Conservation (phyloP, 768 basidiomycete genomes). For the Gymnopilus dilepis region DNA sequence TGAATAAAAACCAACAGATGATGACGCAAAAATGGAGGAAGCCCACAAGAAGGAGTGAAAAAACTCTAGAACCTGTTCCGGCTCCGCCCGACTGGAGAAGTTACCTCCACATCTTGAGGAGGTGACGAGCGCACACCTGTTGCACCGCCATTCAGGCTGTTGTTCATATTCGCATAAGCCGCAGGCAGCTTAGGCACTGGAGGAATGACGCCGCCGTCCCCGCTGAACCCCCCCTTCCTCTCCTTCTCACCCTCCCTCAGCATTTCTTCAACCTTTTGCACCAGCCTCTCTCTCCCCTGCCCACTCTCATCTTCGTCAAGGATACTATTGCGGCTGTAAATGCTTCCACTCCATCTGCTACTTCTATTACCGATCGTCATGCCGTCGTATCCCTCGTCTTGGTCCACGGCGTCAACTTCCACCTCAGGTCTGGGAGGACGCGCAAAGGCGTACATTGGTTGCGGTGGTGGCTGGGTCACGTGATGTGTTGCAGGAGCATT, state of each 20-base stretch:
- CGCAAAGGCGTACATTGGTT: not conserved
- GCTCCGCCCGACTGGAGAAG: slow-evolving; percentile 26
- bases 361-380: slow-evolving; percentile 35
- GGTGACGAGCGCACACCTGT: not conserved
- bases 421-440: not conserved
- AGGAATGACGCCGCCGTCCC: slow-evolving; percentile 33
- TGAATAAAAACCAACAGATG: not conserved
- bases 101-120: not conserved
- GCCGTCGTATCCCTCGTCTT: slow-evolving; percentile 24
- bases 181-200: slow-evolving; percentile 52
- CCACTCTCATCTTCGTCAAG: slow-evolving; percentile 57
- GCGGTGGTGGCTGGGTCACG: too few relatives aligned
- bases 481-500: slow-evolving; percentile 13
- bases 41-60: not conserved
- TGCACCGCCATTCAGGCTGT: not conserved
- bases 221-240: slow-evolving; percentile 16
- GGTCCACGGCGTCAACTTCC: not conserved
- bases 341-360: slow-evolving; percentile 50
- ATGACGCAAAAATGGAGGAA: not conserved
- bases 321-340: slow-evolving; percentile 57
- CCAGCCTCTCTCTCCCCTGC: slow-evolving; percentile 51
- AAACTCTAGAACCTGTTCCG: slow-evolving; percentile 37
- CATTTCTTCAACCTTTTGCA: slow-evolving; percentile 58
- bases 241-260: slow-evolving; percentile 36
- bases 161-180: slow-evolving; percentile 27